Evolutionary conservation across 2,329 filamentous ascomycete genomes (phyloP).

Genomic region (Cordyceps cateniannulata): DNA sequence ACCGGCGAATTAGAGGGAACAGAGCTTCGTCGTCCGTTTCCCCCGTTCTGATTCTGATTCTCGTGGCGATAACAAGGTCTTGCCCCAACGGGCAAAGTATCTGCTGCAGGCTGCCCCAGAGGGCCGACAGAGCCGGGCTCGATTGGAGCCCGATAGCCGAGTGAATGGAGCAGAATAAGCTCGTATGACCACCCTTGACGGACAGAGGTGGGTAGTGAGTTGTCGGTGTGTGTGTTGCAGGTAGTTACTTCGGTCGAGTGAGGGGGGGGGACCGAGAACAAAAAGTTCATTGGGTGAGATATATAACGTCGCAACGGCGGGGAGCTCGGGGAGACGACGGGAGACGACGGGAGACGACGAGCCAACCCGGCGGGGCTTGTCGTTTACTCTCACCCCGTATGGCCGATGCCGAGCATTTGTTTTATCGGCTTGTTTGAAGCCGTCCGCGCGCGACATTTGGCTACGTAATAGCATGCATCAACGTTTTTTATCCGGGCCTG

Average conservation of each 20-base stretch:
- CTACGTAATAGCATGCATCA: background rate
- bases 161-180: conserved; percentile 9
- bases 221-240: background rate
- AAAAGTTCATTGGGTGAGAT: background rate
- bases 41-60: background rate
- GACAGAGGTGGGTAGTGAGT: background rate
- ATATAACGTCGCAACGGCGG: background rate
- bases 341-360: background rate
- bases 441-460: background rate
- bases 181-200: conserved; percentile 5
- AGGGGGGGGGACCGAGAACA: background rate
- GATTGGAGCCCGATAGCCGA: conserved; percentile 9
- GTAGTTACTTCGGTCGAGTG: background rate
- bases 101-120: conserved; percentile 3
- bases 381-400: conserved; percentile 4
- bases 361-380: background rate
- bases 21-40: background rate
- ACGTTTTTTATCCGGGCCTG: background rate
- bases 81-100: conserved; percentile 1
- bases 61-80: background rate
- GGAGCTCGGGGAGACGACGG: background rate
- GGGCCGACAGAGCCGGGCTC: background rate
- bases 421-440: background rate
- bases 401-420: background rate
- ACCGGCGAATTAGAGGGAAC: background rate